These are phyloP conservation scores for Rhodomyrtus tomentosa DNA, from an alignment of 345 rosid genomes.

Conservation along the genomic window DNA sequence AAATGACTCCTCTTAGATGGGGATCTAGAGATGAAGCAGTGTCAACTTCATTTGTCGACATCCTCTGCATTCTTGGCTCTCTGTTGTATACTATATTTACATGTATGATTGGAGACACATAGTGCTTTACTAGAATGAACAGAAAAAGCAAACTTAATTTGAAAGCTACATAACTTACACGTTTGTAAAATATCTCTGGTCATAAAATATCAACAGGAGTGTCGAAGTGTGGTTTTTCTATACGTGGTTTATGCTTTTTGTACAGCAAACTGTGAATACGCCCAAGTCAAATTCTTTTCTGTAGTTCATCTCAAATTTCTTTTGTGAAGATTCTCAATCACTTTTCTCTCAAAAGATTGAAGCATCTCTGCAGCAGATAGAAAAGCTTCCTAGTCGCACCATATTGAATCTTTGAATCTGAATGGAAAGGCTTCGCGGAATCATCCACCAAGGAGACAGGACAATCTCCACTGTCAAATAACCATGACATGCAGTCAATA, in stretches of 20 bases:
- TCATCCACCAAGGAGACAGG: slow-evolving; percentile 54
- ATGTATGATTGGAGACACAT: neutral
- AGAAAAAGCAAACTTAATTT: neutral
- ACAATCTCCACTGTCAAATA: slow-evolving; percentile 28
- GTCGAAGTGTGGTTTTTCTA: neutral
- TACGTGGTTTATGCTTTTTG: neutral
- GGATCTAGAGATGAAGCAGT: neutral
- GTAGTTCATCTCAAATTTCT: neutral
- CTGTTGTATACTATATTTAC: neutral
- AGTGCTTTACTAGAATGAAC: neutral
- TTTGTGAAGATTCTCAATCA: neutral
- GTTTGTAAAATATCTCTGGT: neutral
- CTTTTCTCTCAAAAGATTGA: neutral
- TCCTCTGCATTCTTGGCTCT: neutral
- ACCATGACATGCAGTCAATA: neutral
- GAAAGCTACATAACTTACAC: neutral
- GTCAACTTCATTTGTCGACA: neutral
- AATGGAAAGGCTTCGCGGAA: slow-evolving; percentile 35
- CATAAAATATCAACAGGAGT: neutral
- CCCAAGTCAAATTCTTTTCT: neutral
- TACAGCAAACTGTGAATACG: neutral
- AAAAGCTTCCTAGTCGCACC: slow-evolving; percentile 60
- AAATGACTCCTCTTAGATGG: slow-evolving; percentile 32
- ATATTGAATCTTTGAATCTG: slow-evolving; percentile 71
- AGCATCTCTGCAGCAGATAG: slow-evolving; percentile 28